Evolutionary conservation across 1,284 basidiomycete species (phyloP).

Genomic region (Ustanciosporium gigantosporum): DNA sequence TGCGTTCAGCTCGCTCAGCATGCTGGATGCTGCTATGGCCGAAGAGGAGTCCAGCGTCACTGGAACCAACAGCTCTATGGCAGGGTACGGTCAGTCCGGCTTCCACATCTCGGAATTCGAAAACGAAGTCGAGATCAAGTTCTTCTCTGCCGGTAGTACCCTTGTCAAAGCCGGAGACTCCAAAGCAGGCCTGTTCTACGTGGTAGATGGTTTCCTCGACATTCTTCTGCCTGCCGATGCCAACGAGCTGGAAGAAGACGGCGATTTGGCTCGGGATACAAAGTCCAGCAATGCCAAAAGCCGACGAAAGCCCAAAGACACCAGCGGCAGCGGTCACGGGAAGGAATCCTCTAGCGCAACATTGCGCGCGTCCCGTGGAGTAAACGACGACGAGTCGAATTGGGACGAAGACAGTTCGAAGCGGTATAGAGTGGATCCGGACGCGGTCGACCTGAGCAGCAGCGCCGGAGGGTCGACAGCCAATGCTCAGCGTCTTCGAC

Average conservation of each 20-base stretch:
- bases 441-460: too few relatives aligned
- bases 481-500: too few relatives aligned
- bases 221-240: constrained; percentile 72
- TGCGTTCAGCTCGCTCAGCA: constrained; percentile 82
- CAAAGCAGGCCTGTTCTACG: constrained; percentile 91
- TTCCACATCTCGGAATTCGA: constrained; percentile 69
- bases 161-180: constrained; percentile 87
- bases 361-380: too few relatives aligned
- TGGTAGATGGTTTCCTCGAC: constrained; percentile 96
- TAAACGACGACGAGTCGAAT: too few relatives aligned
- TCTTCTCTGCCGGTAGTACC: constrained; percentile 82
- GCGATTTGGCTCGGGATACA: constrained; percentile 3
- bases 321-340: too few relatives aligned
- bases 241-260: constrained; percentile 58
- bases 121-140: constrained; percentile 93
- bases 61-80: constrained; percentile 40
- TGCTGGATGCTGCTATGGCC: constrained; percentile 63
- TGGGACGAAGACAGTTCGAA: too few relatives aligned
- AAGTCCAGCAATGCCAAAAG: neutral
- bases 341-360: too few relatives aligned
- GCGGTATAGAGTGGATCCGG: too few relatives aligned
- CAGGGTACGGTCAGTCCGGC: constrained; percentile 23
- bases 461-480: too few relatives aligned
- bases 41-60: constrained; percentile 48
- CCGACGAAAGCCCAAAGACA: neutral